Base-by-base conservation (phyloP, 2,329 filamentous ascomycete genomes). In the Fonsecaea monophora region DNA sequence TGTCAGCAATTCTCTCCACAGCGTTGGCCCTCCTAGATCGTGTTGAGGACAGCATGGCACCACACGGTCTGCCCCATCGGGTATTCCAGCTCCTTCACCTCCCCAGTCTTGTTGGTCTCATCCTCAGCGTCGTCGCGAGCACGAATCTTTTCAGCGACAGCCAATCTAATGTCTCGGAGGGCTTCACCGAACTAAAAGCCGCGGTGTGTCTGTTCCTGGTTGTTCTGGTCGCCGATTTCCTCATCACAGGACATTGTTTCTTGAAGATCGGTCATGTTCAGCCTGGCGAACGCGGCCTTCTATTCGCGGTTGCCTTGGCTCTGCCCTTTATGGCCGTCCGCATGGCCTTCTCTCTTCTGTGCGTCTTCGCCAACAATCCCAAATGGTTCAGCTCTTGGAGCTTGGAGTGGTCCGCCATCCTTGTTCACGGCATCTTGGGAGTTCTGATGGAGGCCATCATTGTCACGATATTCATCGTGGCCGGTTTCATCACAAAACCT, bases 301-400 rank as follows among this genome's bases (percentile, higher is more conserved):
- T 85, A 7, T 64, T 81, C 7, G 81, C 81, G 6, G 77, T 85
- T 5, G 77, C 73, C 0, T 58, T 80, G 2, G 78, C 81, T 0
- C 70, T 82, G 12, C 84, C 85, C 0, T 82, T 87, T 69, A 76
- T 87, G 60, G 72, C 83, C 3, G 77, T 86, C 9, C 80, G 85
- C 32, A 72, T 87, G 2, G 60, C 82, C 57, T 87, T 85, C 74
- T 78, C 81, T 0, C 71, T 78, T n/a, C 66, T 84, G 45, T 74
- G 77, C 4, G 77, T 77, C 18, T 86, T 84, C 73, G 69, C 77
- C 25, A 67, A 76, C 34, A 75, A 80, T 58, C 72, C 75, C 3
- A 71, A 57, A 30, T 68, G 71, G 25, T 87, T 87, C 75, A 83
- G 77, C 66, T 71, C 78, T 25, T 70, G 81, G 30, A 77, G 71